Conservation (phyloP, 805 yeast genomes). For the Cyberlindnera maritima region DNA sequence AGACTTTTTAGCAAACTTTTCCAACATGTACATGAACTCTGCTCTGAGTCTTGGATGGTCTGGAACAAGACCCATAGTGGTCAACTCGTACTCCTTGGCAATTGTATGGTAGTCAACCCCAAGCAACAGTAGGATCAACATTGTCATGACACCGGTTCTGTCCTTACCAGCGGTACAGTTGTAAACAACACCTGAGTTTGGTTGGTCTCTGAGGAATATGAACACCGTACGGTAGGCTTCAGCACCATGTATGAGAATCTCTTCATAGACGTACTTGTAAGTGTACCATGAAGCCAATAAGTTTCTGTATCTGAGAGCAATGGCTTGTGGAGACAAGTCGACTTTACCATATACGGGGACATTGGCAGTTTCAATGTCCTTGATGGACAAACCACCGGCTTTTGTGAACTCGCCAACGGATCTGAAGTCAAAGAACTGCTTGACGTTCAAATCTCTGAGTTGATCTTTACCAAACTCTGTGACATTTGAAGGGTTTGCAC, state of each 20-base stretch:
- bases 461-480: constrained; percentile 49
- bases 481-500: constrained; percentile 56
- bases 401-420: constrained; percentile 52
- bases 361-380: constrained; percentile 47
- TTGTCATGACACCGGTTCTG: constrained; percentile 73
- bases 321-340: constrained; percentile 63
- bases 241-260: constrained; percentile 50
- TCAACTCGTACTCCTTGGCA: constrained; percentile 75
- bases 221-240: constrained; percentile 49
- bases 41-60: constrained; percentile 30
- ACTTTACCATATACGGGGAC: constrained; percentile 53
- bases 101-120: constrained; percentile 67
- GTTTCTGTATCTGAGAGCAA: constrained; percentile 52
- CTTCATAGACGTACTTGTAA: constrained; percentile 59
- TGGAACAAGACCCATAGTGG: constrained; percentile 59
- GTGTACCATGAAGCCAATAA: constrained; percentile 60
- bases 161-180: constrained; percentile 90
- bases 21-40: constrained; percentile 23
- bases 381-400: constrained; percentile 43
- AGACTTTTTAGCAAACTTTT: constrained; percentile 6
- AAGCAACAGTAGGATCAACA: constrained; percentile 58
- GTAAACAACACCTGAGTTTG: constrained; percentile 51
- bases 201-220: constrained; percentile 51
- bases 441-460: constrained; percentile 40
- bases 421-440: constrained; percentile 64